phyloP scores from a whole-genome alignment of 805 yeast genomes.

The Yamadazyma philogaea region DNA sequence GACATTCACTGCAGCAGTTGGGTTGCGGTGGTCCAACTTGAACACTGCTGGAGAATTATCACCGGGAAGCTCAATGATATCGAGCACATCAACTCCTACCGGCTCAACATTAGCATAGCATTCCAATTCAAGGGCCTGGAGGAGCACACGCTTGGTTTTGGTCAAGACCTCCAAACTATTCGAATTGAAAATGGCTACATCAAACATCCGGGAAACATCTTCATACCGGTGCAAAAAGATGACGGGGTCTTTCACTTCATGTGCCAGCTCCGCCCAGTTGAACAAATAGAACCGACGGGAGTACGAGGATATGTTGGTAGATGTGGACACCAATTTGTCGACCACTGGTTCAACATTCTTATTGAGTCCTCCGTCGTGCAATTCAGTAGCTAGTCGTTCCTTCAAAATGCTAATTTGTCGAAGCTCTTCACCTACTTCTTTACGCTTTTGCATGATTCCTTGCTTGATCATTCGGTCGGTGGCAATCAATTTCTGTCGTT shows the following conservation, averaged over 20 bases:
- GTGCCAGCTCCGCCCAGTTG: not conserved
- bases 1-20: constrained; percentile 5
- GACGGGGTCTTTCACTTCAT: not conserved
- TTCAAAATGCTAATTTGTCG: not conserved
- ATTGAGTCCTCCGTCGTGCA: constrained; percentile 3
- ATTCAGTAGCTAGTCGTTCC: not conserved
- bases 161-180: not conserved
- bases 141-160: not conserved
- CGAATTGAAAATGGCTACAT: not conserved
- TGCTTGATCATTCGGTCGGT: constrained; percentile 1
- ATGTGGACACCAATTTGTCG: constrained; percentile 3
- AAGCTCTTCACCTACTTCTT: not conserved
- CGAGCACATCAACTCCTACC: not conserved
- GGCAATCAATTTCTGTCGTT: constrained; percentile 1
- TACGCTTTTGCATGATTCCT: not conserved
- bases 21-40: constrained; percentile 12
- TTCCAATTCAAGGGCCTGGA: not conserved
- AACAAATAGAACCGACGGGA: constrained; percentile 8
- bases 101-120: not conserved
- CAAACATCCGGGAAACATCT: not conserved
- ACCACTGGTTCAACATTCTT: not conserved
- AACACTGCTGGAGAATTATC: not conserved
- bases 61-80: not conserved
- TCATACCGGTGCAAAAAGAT: too few relatives aligned
- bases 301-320: constrained; percentile 2